Evolutionary conservation across 306 rosid genomes (phyloP).

Genomic region (Lathyrus oleraceus): DNA sequence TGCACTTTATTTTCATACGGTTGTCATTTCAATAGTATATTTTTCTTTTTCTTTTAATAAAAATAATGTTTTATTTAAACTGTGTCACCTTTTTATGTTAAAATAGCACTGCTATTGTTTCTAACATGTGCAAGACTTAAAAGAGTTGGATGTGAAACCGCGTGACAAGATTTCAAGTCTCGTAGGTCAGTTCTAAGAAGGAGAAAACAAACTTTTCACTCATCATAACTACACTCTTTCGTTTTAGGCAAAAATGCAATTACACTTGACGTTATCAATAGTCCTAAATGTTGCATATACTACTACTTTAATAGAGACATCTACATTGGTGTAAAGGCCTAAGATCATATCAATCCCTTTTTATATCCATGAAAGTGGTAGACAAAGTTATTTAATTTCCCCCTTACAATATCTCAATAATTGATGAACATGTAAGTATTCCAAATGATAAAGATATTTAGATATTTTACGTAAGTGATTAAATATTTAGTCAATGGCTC

Average conservation of each 20-base stretch:
- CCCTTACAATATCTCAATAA: constrained; percentile 2
- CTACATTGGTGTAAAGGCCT: background rate
- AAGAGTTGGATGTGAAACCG: background rate
- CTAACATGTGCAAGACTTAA: background rate
- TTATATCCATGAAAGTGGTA: background rate
- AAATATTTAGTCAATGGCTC: background rate
- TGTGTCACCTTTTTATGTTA: no score
- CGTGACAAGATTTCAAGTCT: background rate
- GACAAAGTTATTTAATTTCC: constrained; percentile 30
- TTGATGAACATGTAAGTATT: background rate
- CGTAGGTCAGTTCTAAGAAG: background rate
- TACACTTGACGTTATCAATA: background rate
- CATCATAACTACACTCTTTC: background rate
- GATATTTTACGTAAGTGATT: background rate
- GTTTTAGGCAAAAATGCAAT: background rate
- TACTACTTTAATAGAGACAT: background rate
- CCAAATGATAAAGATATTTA: background rate
- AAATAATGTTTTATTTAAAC: no score
- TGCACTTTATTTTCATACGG: no score
- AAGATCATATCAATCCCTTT: background rate
- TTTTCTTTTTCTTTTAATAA: no score
- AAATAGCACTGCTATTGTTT: no score
- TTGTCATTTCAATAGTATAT: no score
- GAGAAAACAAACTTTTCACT: background rate
- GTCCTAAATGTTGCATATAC: background rate